These are phyloP conservation scores for Closterium sp. DNA, from an alignment of 139 green algal species.

Conservation along the genomic window DNA sequence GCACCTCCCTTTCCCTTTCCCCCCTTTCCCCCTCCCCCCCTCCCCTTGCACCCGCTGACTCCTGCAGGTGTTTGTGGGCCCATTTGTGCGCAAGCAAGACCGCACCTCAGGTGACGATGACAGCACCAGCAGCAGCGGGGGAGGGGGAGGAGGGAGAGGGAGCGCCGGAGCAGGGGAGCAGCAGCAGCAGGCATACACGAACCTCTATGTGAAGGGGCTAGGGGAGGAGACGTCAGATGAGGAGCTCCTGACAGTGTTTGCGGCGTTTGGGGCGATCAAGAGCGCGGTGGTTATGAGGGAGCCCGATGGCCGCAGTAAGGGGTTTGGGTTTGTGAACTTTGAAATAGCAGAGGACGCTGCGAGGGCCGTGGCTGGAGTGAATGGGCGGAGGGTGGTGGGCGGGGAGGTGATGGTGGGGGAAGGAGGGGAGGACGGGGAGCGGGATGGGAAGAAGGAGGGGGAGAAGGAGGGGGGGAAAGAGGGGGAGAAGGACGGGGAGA, in stretches of 20 bases:
- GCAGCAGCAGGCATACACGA: conserved; percentile 46
- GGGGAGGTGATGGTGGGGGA: conserved; percentile 53
- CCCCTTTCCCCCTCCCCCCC: conserved; percentile 50
- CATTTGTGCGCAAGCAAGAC: conserved; percentile 55
- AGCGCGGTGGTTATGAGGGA: conserved; percentile 52
- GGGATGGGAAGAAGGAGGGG: not conserved
- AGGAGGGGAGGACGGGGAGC: conserved; percentile 14
- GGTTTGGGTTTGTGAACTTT: conserved; percentile 67
- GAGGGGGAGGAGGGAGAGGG: not conserved
- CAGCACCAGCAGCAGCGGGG: not conserved
- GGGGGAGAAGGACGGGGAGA: conserved; percentile 44
- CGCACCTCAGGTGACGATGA: not conserved
- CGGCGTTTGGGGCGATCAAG: conserved; percentile 49
- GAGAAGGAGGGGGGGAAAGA: conserved; percentile 59
- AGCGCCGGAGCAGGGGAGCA: not conserved
- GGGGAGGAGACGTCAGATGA: conserved; percentile 53
- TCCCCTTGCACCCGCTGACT: no score
- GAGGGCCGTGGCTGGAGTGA: conserved; percentile 34
- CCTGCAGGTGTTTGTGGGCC: conserved; percentile 43
- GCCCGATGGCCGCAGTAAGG: conserved; percentile 55
- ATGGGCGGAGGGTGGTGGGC: conserved; percentile 48
- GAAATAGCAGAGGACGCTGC: conserved; percentile 55
- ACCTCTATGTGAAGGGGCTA: conserved; percentile 66
- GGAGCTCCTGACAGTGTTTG: conserved; percentile 50
- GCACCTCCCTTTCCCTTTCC: not conserved